Base-by-base conservation (phyloP, 2,329 filamentous ascomycete species). In the Fusarium algeriense region DNA sequence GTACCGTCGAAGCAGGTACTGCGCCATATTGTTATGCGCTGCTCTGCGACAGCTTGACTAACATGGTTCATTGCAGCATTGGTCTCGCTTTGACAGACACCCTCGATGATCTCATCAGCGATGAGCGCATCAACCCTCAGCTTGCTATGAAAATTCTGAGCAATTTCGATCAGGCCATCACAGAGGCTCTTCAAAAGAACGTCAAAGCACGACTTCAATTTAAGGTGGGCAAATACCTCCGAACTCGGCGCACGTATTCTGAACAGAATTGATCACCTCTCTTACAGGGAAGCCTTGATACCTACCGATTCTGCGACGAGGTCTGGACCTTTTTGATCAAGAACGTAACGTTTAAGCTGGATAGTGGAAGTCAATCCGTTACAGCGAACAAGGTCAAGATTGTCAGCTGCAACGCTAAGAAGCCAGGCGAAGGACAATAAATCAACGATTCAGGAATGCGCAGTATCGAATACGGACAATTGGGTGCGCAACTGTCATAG, bases 251-350 rank as follows among this genome's bases (percentile, higher is more conserved):
- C 26, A 17, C 13, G 19, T 43, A 17, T 26, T 5, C 35, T 38
- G 44, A 26, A 5, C 34, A 37, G 35, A 14, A 38, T 52, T 71
- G 37, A 71, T 32, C 35, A 38, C n/a, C 15, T 49, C 28, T 19
- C 37, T n/a, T 28, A 30, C 23, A 98, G 95, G 96, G 96, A 50
- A 96, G 97, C 79, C 91, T 99, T 70, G 95, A 98, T 81, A 98
- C 96, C 19, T 99, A 99, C 85, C 92, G 96, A 75, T 99, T 99
- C 88, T 99, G 96, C 85, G 96, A 99, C 83, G 96, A 99, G 84
- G 96, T 99, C 64, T 99, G 96, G 96, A 99, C 96, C 3, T 99
- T 99, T 82, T 89, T 99, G 64, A 97, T 99, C 83, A 98, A 98
- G 83, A 96, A 98, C 74, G 95, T 98, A 60, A 94, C 91, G n/a